A percentile compares a stretch with the other conserved stretches of the same genome.
These are phyloP conservation scores for Blastocystis sp. DNA, from an alignment of 352 stramenopile species.

Conservation along the genomic window DNA sequence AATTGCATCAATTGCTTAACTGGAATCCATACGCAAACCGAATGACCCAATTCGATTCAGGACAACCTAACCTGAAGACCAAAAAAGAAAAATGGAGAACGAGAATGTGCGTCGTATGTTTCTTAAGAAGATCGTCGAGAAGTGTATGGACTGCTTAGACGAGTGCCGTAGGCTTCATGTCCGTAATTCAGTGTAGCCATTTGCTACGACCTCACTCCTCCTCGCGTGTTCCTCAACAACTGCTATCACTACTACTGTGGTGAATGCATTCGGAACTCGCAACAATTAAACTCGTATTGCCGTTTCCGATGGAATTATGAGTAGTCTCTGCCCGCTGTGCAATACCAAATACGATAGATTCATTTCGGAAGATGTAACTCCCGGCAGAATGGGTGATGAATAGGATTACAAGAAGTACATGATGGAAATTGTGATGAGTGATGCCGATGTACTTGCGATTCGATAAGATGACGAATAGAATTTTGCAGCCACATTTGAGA, in stretches of 20 bases:
- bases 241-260: conserved; percentile 41
- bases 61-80: too few relatives aligned
- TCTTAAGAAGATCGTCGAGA: too few relatives aligned
- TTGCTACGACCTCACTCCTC: conserved; percentile 10
- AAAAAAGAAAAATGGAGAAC: too few relatives aligned
- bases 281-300: neutral
- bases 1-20: too few relatives aligned
- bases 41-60: too few relatives aligned
- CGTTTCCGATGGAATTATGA: neutral
- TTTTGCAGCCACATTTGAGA: neutral
- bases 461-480: neutral
- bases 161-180: too few relatives aligned
- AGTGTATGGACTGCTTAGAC: too few relatives aligned
- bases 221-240: neutral
- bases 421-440: neutral
- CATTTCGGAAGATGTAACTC: neutral
- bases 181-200: neutral
- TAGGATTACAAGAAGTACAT: conserved; percentile 22
- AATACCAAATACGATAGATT: neutral
- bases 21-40: too few relatives aligned
- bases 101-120: too few relatives aligned
- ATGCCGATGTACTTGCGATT: conserved; percentile 1
- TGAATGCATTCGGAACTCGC: neutral
- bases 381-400: neutral
- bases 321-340: conserved; percentile 27